Percentiles rank a stretch among this genome's conserved stretches.
Conservation (phyloP, 495 filamentous ascomycete genomes). For the Aspergillus wentii region DNA sequence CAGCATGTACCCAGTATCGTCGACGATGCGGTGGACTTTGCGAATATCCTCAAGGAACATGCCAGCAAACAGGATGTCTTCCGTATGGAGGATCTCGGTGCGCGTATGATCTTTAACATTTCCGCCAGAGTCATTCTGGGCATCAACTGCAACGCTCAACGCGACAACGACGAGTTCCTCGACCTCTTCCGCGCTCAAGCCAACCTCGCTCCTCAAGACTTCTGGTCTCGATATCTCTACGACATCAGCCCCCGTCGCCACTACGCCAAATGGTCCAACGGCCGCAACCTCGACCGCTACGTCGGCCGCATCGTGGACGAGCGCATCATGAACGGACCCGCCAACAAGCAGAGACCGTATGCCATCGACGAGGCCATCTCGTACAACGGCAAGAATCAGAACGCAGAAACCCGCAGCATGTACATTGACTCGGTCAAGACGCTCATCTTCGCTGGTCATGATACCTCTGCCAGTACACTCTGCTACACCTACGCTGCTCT, state of each 20-base stretch:
- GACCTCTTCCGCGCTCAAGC: slow-evolving; percentile 4
- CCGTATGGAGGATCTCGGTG: slow-evolving; percentile 4
- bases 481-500: slow-evolving; percentile 40
- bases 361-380: slow-evolving; percentile 4
- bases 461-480: slow-evolving; percentile 30
- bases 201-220: slow-evolving; percentile 2
- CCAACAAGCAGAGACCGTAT: neutral
- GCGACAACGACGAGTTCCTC: slow-evolving; percentile 3
- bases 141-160: slow-evolving; percentile 1
- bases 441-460: slow-evolving; percentile 27
- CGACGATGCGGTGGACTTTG: slow-evolving; percentile 4
- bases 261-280: slow-evolving; percentile 2
- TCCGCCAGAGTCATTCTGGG: slow-evolving; percentile 3
- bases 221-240: slow-evolving; percentile 6
- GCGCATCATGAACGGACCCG: neutral
- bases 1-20: slow-evolving; percentile 4
- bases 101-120: slow-evolving; percentile 5
- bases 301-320: slow-evolving; percentile 3
- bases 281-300: slow-evolving; percentile 4
- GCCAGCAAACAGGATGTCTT: slow-evolving; percentile 1
- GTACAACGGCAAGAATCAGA: neutral
- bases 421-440: neutral
- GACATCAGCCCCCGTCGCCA: slow-evolving; percentile 3
- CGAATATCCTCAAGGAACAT: slow-evolving; percentile 2
- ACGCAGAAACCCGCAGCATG: neutral